These are phyloP conservation scores for Pyrenophora tritici-repentis DNA, from an alignment of 2,329 filamentous ascomycete genomes.

Conservation along the genomic window DNA sequence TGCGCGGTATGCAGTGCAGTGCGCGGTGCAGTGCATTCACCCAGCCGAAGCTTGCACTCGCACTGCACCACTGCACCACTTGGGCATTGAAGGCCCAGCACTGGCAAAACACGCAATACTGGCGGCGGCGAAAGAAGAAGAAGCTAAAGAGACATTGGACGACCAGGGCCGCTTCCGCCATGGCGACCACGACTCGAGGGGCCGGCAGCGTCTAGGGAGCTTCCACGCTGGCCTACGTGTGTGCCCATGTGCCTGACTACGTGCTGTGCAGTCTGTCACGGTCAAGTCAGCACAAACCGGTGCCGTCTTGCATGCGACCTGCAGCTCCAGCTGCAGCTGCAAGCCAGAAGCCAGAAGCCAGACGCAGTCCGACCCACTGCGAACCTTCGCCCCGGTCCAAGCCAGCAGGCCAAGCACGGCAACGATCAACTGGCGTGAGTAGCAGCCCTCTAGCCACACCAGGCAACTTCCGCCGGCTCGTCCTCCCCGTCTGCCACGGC, in stretches of 20 bases:
- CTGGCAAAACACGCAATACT: background rate
- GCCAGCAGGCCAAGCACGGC: slow-evolving; percentile 19
- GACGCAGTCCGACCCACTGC: slow-evolving; percentile 8
- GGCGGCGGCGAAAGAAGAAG: no score
- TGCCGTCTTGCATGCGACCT: slow-evolving; percentile 19
- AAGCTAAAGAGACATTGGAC: no score
- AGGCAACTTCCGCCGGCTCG: slow-evolving; percentile 24
- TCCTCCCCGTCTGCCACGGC: slow-evolving; percentile 30
- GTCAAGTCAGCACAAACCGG: background rate
- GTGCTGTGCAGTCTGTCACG: no score
- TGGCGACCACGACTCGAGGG: no score
- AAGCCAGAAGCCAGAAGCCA: no score
- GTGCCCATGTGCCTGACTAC: no score
- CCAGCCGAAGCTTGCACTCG: background rate
- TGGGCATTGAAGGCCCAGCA: background rate
- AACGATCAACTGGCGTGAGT: slow-evolving; percentile 16
- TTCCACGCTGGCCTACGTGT: no score
- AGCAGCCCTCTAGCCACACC: slow-evolving; percentile 4
- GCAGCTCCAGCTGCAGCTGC: no score
- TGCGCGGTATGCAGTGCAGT: background rate
- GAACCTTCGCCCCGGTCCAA: slow-evolving; percentile 17
- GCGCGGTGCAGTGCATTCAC: slow-evolving; percentile 14
- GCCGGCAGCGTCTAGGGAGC: no score
- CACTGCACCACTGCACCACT: no score
- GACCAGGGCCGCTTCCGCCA: no score